Evolutionary conservation across 2,329 filamentous ascomycete genomes (phyloP), one percentile per base, ranked within the genome.

Genomic region (Rhinocladiella mackenziei): DNA sequence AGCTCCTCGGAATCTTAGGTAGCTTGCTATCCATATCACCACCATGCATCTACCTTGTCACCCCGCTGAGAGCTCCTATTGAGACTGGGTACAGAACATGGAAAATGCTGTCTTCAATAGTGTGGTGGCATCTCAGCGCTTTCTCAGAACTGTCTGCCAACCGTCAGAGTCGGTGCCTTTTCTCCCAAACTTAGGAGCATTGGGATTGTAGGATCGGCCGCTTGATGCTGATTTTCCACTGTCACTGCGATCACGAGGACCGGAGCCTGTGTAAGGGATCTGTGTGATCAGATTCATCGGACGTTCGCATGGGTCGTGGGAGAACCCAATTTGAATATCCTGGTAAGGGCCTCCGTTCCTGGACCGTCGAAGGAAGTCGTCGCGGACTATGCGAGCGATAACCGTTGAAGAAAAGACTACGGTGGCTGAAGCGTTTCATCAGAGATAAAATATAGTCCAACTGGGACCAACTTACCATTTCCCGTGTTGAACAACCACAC

Each of bases 401-500:
- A 50, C 48, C 15, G 64, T 65, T 37, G 55, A 51, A 13, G 63
- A 62, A 54, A 68, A 67, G 28, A 66, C 61, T 5, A 61, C 63
- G 29, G 64, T 68, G 11, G 65, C 65, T 67, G 29, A 11, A 23
- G 17, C n/a, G 9, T 22, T 32, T 39, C 28, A 35, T 37, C 41
- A 48, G 19, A 37, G 20, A 25, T 29, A 20, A n/a, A n/a, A n/a
- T 14, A 25, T 28, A 29, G 8, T 14, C 14, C 7, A 32, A 32
- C 20, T 33, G 17, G 23, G 18, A 22, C 15, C 18, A 7, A 56
- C 65, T 56, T 56, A 69, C 66, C 66, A 40, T 69, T 69, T 5
- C 66, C 66, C 43, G 61, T 60, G 42, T 69, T 69, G 50, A 67
- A 69, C 4, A 66, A 57, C 63, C 65, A 69, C 11, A 66, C 54